Base-by-base conservation (phyloP, 1,139 yeast genomes). In the Nakaseomyces kungkrabaensis region DNA sequence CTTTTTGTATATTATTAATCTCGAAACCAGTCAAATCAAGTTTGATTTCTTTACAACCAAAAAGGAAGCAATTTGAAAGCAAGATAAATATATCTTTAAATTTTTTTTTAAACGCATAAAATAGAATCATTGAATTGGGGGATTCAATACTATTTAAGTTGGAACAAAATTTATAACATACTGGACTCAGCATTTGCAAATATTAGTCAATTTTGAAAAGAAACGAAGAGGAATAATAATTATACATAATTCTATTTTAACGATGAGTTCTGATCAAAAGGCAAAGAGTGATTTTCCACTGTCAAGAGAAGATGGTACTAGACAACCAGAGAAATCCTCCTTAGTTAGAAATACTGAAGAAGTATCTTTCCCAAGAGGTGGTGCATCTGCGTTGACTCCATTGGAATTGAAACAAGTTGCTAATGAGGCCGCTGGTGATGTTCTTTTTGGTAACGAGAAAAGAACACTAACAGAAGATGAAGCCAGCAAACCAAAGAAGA, bases 341-440 rank as follows among this genome's bases (percentile, higher is more conserved):
- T 54, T 71, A 26, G 50, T 59, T 24, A 61, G 58, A 45, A 59
- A 60, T 47, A 50, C 58, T 26, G 68, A 66, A 55, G 94, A 85
- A 56, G 77, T 81, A 49, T 79, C 95, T 22, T 92, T 92, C 65
- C 98, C 98, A 47, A 83, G 99, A 79, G 98, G 98, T 60, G 97
- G 97, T 50, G 79, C 85, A 9, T 78, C 90, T 26, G 87, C 82
- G 17, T 76, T 90, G 66, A 80, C 96, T 3, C 90, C 98, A 4
- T 71, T 92, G 57, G 99, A 92, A 69, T 81, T 88, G 59, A 89
- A 89, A 66, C 95, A 89, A 65, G 94, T 90, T 50, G 82, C 96
- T 40, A 89, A 88, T 63, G 96, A 92, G 67, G 98, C 94, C 43
- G 82, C 90, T 33, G 78, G 78, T 58, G 98, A 92, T 71, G 95